phyloP scores from a whole-genome alignment of 2,329 filamentous ascomycete genomes.

The Drechslerella coelobrocha region DNA sequence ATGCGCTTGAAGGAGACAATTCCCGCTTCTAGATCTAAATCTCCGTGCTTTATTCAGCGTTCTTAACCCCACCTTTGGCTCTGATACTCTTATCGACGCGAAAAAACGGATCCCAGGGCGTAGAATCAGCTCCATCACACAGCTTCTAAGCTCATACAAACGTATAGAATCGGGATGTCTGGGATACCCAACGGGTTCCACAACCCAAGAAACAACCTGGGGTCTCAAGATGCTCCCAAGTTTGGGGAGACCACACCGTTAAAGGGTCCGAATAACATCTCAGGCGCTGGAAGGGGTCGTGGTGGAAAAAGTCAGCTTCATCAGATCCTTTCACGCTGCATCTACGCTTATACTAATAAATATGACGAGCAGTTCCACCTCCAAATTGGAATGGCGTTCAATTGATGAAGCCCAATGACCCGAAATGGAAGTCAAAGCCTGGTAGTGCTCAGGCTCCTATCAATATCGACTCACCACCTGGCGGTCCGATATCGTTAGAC shows the following conservation, averaged over 20 bases:
- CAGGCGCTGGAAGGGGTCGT: constrained; percentile 34
- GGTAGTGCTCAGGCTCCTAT: constrained; percentile 39
- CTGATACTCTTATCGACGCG: no score
- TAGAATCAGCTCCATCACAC: background rate
- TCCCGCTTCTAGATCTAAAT: background rate
- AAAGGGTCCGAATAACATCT: constrained; percentile 31
- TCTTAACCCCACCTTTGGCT: background rate
- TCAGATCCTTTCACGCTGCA: background rate
- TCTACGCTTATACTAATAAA: background rate
- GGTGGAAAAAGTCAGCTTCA: constrained; percentile 30
- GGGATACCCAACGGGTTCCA: constrained; percentile 32
- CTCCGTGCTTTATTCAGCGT: background rate
- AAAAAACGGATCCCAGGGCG: background rate
- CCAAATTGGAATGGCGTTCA: constrained; percentile 6
- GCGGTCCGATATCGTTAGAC: constrained; percentile 11
- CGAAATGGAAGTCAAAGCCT: constrained; percentile 22
- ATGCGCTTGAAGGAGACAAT: no score
- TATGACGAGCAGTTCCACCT: constrained; percentile 2
- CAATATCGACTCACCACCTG: constrained; percentile 26
- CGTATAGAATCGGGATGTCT: constrained; percentile 19
- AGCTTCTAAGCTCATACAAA: background rate
- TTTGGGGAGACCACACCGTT: constrained; percentile 49
- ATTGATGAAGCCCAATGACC: constrained; percentile 29
- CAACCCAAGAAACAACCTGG: constrained; percentile 42
- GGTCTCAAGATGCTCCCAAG: constrained; percentile 38